Evolutionary conservation across 169 alveolate genomes (phyloP).

Genomic region (Eimeria acervulina): DNA sequence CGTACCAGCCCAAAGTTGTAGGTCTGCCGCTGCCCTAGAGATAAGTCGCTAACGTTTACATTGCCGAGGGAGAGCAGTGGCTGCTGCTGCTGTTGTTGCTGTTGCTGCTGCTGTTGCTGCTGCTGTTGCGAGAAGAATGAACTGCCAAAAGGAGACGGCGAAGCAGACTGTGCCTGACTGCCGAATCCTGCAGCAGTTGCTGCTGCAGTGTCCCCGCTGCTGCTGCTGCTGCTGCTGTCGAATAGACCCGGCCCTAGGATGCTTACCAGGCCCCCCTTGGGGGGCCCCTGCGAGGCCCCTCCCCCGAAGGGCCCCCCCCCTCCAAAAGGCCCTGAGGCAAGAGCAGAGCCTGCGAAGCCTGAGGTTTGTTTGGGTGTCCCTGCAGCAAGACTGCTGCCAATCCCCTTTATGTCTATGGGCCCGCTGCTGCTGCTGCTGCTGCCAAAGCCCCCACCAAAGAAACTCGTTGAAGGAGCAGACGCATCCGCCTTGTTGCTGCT

Average conservation of each 20-base stretch:
- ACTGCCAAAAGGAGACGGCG: constrained; percentile 25
- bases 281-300: neutral
- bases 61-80: constrained; percentile 40
- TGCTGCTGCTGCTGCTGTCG: constrained; percentile 57
- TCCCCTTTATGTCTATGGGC: constrained; percentile 22
- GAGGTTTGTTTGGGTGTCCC: constrained; percentile 4
- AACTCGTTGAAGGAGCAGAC: neutral
- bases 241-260: neutral
- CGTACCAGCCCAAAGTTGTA: constrained; percentile 70
- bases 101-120: constrained; percentile 47
- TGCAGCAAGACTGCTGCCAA: constrained; percentile 37
- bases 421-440: constrained; percentile 67
- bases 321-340: constrained; percentile 51
- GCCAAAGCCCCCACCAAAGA: constrained; percentile 5
- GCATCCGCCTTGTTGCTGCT: constrained; percentile 21
- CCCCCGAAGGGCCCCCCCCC: constrained; percentile 6
- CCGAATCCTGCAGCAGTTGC: neutral
- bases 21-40: constrained; percentile 50
- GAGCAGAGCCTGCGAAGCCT: constrained; percentile 34
- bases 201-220: constrained; percentile 40
- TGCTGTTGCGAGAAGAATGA: neutral
- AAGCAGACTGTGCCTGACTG: neutral
- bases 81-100: constrained; percentile 71
- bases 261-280: constrained; percentile 25
- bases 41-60: constrained; percentile 38